These are phyloP conservation scores for Schizonepeta tenuifolia DNA, from an alignment of 257 asterid genomes.

Conservation along the genomic window DNA sequence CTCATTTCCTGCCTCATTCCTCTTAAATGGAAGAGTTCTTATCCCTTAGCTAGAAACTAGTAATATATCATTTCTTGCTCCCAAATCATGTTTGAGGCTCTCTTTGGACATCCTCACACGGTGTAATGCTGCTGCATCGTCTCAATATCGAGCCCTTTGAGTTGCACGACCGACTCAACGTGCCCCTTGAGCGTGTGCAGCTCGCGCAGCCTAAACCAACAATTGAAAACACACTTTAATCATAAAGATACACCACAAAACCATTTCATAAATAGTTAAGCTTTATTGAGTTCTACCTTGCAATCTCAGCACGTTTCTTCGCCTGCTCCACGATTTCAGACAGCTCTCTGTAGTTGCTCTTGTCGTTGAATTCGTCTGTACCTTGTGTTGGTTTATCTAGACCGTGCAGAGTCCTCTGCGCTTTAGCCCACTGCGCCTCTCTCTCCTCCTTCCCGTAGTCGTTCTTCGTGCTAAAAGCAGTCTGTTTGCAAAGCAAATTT, in stretches of 20 bases:
- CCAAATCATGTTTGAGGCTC: background rate
- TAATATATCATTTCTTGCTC: background rate
- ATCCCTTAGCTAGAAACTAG: background rate
- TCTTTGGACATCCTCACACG: constrained; percentile 27
- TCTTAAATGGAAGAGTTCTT: constrained; percentile 5
- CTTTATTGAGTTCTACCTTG: constrained; percentile 53
- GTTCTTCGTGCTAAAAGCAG: constrained; percentile 86
- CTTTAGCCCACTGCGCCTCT: constrained; percentile 97
- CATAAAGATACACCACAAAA: background rate
- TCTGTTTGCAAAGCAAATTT: constrained; percentile 44
- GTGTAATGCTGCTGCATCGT: constrained; percentile 51
- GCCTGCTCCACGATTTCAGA: constrained; percentile 97
- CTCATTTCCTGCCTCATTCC: constrained; percentile 12
- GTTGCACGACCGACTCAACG: constrained; percentile 50
- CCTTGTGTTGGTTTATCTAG: constrained; percentile 60
- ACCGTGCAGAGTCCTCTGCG: constrained; percentile 93
- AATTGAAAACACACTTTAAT: background rate
- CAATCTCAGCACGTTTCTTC: constrained; percentile 86
- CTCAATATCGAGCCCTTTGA: constrained; percentile 48
- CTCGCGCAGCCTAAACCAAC: constrained; percentile 48
- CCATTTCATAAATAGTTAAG: background rate
- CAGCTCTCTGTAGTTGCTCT: constrained; percentile 80
- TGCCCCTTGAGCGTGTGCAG: constrained; percentile 54
- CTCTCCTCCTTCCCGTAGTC: constrained; percentile 89
- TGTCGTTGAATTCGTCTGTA: constrained; percentile 51